Evolutionary conservation across 805 yeast species (phyloP), one percentile per base, ranked within the genome.

Genomic region (Candida germanica): DNA sequence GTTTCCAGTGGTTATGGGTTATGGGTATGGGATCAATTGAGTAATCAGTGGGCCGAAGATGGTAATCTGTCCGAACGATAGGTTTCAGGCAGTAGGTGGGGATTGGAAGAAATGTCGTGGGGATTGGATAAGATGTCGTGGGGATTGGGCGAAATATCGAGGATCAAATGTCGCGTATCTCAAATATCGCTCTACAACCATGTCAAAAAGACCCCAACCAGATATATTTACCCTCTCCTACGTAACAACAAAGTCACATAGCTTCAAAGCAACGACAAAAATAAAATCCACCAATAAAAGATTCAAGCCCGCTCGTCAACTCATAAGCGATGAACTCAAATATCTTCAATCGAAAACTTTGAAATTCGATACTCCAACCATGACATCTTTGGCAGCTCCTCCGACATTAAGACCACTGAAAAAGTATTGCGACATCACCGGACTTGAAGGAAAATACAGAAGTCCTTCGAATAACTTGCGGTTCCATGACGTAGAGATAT

Each of bases 401-500:
- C 98, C 98, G 0, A 83, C 93, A 3, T 61, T 88, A 46, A 74
- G 67, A 44, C 98, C 98, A 0, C 64, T 71, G 12, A 87, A 83
- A 61, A 82, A 79, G 44, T 89, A 87, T 61, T 91, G 98, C 59
- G 98, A 93, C 54, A 79, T 91, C 31, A 91, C 98, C 0, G 98
- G 98, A 0, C 65, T 91, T 14, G 80, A 77, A 32, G 91, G 88
- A 0, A 73, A 63, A 20, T 91, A 91, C 66, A 80, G 75, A 53
- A 72, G 82, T 17, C 93, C 93, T 0, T 71, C 80, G 17, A 83
- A 78, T 50, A 83, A 83, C 27, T 64, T 91, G 35, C 68, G 96
- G 38, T 91, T 79, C 57, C 79, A 85, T 58, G 83, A 91, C 55
- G 79, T 79, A 34, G 97, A 91, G 58, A 81, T 91, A 20, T 89